Evolutionary conservation across 345 rosid species (phyloP), one percentile per base, ranked within the genome.

Genomic region (Populus tremula): DNA sequence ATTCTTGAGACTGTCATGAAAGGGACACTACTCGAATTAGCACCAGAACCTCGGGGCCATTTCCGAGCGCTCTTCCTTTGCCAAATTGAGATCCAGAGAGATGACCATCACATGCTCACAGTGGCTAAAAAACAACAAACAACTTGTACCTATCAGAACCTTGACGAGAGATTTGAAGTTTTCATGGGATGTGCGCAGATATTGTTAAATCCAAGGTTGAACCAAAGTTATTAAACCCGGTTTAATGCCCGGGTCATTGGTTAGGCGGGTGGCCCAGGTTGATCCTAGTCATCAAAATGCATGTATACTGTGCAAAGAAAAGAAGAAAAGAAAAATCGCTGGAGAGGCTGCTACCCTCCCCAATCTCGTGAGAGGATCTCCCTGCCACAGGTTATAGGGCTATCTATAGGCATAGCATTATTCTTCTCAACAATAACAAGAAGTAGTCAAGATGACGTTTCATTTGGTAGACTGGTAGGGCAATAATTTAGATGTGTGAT

Each of bases 1-100:
- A 53, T 53, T 78, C 11, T 53, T 70, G 76, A 39, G 77, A 78
- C 50, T 82, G 85, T 78, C 85, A 73, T 71, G 88, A 83, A 78
- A 77, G 45, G 17, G 77, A 79, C 82, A 65, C 9, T 13, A 23
- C 49, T 45, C 59, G 2, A 5, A 59, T 4, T 59, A 62, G 43
- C 61, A 18, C 36, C 50, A 33, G 75, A 71, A 41, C 82, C 77
- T 69, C 39, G 9, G 16, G 63, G 72, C 49, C 17, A 17, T 5
- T 17, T 12, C 8, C 11, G 20, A 50, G 43, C 39, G 16, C 31
- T 68, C 23, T 27, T 72, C 14, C 59, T 64, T 13, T 43, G 5
- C 62, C 70, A 21, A 29, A 21, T 12, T 43, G 61, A 20, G 17
- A 39, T 8, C 27, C 53, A 1, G 53, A n/a, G 8, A 20, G 45